Evolutionary conservation across 371 early-diverging fungal genomes (phyloP).

Genomic region (Zychaea mexicana): DNA sequence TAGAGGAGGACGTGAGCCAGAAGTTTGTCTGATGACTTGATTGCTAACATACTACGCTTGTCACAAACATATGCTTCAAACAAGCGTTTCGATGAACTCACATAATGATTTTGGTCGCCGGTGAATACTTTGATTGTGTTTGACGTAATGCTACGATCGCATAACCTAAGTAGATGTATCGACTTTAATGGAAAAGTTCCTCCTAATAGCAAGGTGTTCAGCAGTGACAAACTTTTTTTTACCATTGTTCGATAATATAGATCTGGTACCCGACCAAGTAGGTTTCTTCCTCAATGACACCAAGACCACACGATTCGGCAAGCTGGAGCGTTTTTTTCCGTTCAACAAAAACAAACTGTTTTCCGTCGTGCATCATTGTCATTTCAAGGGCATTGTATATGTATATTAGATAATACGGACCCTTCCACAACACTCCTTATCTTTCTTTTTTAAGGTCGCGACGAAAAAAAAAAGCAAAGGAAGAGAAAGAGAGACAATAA

Average conservation of each 20-base stretch:
- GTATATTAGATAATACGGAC: too few relatives aligned
- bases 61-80: background rate
- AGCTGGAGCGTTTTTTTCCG: constrained; percentile 46
- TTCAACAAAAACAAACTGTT: constrained; percentile 60
- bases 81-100: constrained; percentile 19
- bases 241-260: constrained; percentile 73
- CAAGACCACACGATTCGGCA: constrained; percentile 51
- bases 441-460: too few relatives aligned
- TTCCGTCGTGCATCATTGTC: constrained; percentile 25
- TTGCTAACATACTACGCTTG: too few relatives aligned
- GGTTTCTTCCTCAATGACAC: constrained; percentile 45
- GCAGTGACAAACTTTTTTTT: background rate
- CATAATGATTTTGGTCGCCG: constrained; percentile 60
- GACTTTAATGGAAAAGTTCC: background rate
- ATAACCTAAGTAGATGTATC: constrained; percentile 45
- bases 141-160: constrained; percentile 56
- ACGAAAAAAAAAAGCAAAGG: background rate
- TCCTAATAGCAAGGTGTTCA: background rate
- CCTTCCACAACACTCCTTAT: too few relatives aligned
- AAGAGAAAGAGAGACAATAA: background rate
- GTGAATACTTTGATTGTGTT: constrained; percentile 69
- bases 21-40: too few relatives aligned
- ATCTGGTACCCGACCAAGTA: constrained; percentile 62
- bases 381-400: background rate
- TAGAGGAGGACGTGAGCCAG: too few relatives aligned